Evolutionary conservation across 139 green algal species (phyloP).

Genomic region (Chlorella sp.): DNA sequence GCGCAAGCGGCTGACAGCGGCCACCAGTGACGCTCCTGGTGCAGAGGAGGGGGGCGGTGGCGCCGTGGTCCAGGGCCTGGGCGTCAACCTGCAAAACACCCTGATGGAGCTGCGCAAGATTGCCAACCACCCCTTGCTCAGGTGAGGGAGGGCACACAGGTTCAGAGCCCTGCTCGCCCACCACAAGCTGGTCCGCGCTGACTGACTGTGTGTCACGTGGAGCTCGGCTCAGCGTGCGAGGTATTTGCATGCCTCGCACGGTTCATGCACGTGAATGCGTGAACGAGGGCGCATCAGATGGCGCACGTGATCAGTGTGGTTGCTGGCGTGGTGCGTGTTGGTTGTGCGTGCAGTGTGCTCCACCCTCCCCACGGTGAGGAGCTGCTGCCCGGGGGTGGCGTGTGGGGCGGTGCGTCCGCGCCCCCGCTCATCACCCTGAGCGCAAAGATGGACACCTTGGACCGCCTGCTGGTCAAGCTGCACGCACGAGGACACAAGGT

Average conservation of each 20-base stretch:
- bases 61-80: not conserved
- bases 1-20: not conserved
- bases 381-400: not conserved
- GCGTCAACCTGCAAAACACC: constrained; percentile 23
- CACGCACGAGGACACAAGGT: constrained; percentile 56
- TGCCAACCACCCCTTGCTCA: constrained; percentile 72
- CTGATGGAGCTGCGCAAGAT: constrained; percentile 83
- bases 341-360: too few species aligned
- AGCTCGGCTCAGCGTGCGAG: too few species aligned
- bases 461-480: constrained; percentile 71
- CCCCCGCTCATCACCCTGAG: constrained; percentile 46
- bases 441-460: constrained; percentile 70
- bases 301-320: too few species aligned
- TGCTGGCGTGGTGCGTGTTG: too few species aligned
- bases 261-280: too few species aligned
- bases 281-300: too few species aligned
- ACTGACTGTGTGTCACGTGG: too few species aligned
- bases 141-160: too few species aligned
- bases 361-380: constrained; percentile 42
- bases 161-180: too few species aligned
- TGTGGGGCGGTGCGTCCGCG: too few species aligned
- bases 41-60: not conserved
- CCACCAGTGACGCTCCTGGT: not conserved
- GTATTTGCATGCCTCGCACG: too few species aligned
- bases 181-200: too few species aligned